A percentile compares a stretch with the other conserved stretches of the same genome.
Evolutionary conservation across 2,329 filamentous ascomycete species (phyloP).

Genomic region (Neofusicoccum sp.): DNA sequence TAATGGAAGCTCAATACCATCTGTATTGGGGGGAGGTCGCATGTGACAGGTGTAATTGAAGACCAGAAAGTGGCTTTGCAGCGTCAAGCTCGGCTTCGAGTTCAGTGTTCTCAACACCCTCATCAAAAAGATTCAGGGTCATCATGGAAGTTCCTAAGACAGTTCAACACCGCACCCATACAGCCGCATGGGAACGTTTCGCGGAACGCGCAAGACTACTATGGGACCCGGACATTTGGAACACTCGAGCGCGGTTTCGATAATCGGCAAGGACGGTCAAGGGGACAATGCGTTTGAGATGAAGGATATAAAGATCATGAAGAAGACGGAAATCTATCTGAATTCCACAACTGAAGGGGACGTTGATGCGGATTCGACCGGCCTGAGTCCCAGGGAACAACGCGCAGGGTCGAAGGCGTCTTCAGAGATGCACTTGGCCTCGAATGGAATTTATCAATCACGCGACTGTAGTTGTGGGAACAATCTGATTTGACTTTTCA

Average conservation of each 20-base stretch:
- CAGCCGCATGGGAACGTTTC: neutral
- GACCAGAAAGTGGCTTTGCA: neutral
- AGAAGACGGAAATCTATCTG: constrained; percentile 1
- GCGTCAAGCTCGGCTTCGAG: constrained; percentile 7
- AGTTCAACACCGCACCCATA: neutral
- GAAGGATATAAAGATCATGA: constrained; percentile 1
- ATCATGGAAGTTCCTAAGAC: neutral
- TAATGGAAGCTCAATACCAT: too few species aligned
- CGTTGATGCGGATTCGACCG: neutral
- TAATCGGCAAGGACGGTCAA: neutral
- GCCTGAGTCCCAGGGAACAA: neutral
- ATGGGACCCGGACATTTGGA: neutral
- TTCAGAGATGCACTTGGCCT: neutral
- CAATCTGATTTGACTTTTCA: too few species aligned
- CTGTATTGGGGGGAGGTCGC: too few species aligned
- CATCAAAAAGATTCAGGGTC: neutral
- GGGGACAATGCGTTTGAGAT: neutral
- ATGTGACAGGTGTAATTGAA: too few species aligned
- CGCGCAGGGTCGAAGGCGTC: neutral
- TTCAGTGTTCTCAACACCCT: constrained; percentile 7
- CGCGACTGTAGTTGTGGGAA: neutral
- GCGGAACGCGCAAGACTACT: neutral
- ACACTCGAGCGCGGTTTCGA: neutral
- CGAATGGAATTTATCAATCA: neutral
- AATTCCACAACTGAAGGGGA: neutral